Evolutionary conservation across 148 eudicot species (phyloP).

Genomic region (Camellia sinensis): DNA sequence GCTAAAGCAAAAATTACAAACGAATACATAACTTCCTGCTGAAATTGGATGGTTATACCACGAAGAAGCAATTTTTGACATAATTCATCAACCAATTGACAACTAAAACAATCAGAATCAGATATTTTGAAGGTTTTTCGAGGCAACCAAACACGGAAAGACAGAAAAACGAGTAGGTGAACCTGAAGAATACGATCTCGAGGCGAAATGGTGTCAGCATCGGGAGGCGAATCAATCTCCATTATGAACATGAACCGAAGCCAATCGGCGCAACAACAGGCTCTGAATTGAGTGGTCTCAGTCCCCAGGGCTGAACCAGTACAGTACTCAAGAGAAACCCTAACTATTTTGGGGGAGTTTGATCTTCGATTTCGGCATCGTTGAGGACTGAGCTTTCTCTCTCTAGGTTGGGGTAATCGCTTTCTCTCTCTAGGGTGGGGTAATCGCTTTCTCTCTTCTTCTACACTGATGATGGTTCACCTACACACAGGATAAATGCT

Average conservation of each 20-base stretch:
- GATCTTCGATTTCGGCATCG: neutral
- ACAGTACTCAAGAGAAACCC: neutral
- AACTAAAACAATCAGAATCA: neutral
- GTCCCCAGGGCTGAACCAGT: conserved; percentile 48
- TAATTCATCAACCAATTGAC: too few species aligned
- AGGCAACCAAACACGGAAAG: neutral
- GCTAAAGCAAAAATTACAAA: neutral
- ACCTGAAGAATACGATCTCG: conserved; percentile 55
- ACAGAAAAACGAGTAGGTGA: neutral
- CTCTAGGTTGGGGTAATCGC: neutral
- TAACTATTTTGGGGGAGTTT: neutral
- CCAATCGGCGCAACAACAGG: conserved; percentile 51
- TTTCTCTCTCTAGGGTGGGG: neutral
- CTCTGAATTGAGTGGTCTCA: conserved; percentile 29
- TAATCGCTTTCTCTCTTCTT: neutral
- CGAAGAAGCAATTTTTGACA: neutral
- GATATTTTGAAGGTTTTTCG: neutral
- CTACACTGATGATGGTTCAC: too few species aligned
- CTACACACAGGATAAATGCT: too few species aligned
- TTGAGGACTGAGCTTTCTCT: neutral
- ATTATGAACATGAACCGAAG: conserved; percentile 39
- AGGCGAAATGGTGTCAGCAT: conserved; percentile 29
- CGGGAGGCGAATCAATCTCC: conserved; percentile 60
- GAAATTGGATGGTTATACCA: neutral
- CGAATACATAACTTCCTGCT: neutral